Evolutionary conservation across 352 stramenopile species (phyloP), one percentile per base, ranked within the genome.

Genomic region (Globisporangium mamillatum): DNA sequence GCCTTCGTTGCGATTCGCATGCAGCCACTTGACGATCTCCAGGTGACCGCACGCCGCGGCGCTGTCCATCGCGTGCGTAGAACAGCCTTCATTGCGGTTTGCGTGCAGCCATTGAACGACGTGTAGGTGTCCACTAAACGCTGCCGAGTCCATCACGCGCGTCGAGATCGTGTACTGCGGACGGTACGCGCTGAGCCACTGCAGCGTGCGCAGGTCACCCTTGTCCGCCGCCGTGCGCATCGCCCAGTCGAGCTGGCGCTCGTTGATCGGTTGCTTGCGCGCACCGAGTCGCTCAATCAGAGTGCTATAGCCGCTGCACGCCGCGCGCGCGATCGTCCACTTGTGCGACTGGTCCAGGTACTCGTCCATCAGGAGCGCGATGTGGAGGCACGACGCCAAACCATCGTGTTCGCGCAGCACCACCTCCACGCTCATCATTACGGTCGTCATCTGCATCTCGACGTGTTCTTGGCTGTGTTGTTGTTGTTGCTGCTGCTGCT

Each of bases 61-160:
- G 46, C 83, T 87, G 69, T 95, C 88, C 78, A 94, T 92, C 4
- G 88, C 85, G n/a, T 83, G 75, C 4, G 80, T 86, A 14, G 86
- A 86, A 75, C 86, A 95, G 64, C 79, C 80, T 72, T 94, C 88
- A 27, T 76, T 62, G 1, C 84, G 82, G 64, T 91, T 77, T 29
- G 74, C 64, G 56, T 93, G 80, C 20, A 95, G 78, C 84, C 84
- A 94, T 52, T 88, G 82, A 20, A 95, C 73, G 32, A 92, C 78
- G 41, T 75, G 63, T 9, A 95, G 73, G 66, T 93, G 86, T 0
- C 88, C 88, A 25, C 79, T 78, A 34, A 85, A 74, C 62, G 88
- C 88, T 0, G 88, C 86, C 65, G 86, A 93, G 74, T 95, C 85
- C 84, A 95, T 92, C n/a, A 91, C 77, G 67, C 79, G 82, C 34